phyloP scores from a whole-genome alignment of 2,329 filamentous ascomycete genomes.

The Sclerotiophoma versabilis region DNA sequence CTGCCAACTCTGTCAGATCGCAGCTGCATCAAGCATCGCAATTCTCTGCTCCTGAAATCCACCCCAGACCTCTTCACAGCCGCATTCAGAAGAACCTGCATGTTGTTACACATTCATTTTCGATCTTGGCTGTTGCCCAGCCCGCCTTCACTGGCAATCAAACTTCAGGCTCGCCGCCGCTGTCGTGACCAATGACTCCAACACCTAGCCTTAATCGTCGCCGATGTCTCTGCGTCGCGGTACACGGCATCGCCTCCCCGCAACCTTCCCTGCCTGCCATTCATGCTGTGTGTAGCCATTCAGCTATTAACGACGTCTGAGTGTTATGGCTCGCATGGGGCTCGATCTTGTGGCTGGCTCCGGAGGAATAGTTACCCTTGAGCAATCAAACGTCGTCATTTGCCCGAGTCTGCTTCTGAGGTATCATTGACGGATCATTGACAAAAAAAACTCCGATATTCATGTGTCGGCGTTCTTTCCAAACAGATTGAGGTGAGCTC shows the following conservation, averaged over 20 bases:
- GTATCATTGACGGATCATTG: too few species aligned
- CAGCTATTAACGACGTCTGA: slow-evolving; percentile 29
- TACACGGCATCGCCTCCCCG: slow-evolving; percentile 9
- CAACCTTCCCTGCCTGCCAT: slow-evolving; percentile 9
- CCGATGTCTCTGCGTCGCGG: slow-evolving; percentile 22
- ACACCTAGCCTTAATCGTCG: slow-evolving; percentile 21
- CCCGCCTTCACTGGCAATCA: slow-evolving; percentile 12
- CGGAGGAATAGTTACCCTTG: neutral
- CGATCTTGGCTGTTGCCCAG: slow-evolving; percentile 24
- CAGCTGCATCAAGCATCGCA: slow-evolving; percentile 20
- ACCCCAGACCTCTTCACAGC: slow-evolving; percentile 11
- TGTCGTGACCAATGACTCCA: slow-evolving; percentile 20
- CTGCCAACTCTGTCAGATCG: slow-evolving; percentile 19
- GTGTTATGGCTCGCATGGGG: slow-evolving; percentile 23
- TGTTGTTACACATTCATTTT: slow-evolving; percentile 5
- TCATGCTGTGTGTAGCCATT: slow-evolving; percentile 1
- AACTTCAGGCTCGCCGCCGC: slow-evolving; percentile 22
- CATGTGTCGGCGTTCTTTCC: too few species aligned
- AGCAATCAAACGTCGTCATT: neutral
- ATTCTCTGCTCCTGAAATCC: slow-evolving; percentile 11
- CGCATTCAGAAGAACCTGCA: slow-evolving; percentile 20
- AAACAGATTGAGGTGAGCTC: neutral
- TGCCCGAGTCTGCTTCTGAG: neutral
- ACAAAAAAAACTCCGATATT: too few species aligned
- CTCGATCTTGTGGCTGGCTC: slow-evolving; percentile 20